Conservation (phyloP, 2,329 filamentous ascomycete genomes). For the Penicillium sp. region DNA sequence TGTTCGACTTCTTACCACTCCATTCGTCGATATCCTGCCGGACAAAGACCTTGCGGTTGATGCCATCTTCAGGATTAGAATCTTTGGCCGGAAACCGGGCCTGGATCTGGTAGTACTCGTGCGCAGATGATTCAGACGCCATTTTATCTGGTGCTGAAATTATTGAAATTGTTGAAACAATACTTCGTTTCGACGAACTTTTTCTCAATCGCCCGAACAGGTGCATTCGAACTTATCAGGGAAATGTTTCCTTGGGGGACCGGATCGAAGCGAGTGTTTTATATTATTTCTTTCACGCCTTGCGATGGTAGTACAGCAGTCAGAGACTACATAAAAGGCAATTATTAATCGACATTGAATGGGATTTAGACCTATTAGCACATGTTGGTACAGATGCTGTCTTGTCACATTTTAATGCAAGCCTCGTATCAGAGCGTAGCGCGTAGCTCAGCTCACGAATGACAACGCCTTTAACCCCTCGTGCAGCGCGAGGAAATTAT, state of each 20-base stretch:
- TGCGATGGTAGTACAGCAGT: not conserved
- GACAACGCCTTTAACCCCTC: not conserved
- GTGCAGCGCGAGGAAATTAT: not conserved
- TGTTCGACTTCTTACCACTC: conserved; percentile 13
- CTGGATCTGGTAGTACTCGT: conserved; percentile 6
- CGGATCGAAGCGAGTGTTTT: not conserved
- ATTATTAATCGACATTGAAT: not conserved
- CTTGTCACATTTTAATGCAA: not conserved
- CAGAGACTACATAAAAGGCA: no score
- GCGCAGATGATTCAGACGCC: not conserved
- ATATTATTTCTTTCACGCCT: not conserved
- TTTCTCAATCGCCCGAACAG: conserved; percentile 1
- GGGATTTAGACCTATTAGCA: not conserved
- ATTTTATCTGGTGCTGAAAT: not conserved
- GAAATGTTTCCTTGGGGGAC: not conserved
- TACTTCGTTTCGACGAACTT: not conserved
- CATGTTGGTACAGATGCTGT: not conserved
- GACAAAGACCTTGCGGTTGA: conserved; percentile 8
- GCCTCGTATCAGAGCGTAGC: not conserved
- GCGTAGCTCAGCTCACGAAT: not conserved
- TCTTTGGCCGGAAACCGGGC: not conserved
- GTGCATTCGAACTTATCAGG: conserved; percentile 1
- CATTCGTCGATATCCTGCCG: conserved; percentile 20
- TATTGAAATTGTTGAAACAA: not conserved
- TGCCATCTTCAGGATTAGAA: not conserved